Base-by-base conservation (phyloP, 768 basidiomycete genomes). In the Dictyophora rubrovolvata region DNA sequence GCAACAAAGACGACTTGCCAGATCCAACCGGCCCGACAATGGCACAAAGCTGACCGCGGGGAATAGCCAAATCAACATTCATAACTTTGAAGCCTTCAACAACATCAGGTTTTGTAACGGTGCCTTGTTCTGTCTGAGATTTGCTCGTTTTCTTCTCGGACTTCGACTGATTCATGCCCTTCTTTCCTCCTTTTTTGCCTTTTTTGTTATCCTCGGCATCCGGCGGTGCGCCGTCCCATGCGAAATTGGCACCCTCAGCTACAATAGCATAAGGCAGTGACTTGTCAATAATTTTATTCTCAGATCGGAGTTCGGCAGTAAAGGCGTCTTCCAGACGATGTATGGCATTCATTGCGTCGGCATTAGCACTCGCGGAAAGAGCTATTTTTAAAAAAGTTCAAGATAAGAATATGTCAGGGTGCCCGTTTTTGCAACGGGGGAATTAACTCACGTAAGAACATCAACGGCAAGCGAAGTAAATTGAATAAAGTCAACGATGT, bases 401-500 rank as follows among this genome's bases (percentile, higher is more conserved):
- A 60, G 22, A 63, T 62, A 16, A 65, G 57, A 52, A 56, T 59
- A n/a, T 48, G 16, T 35, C 35, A 55, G n/a, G 16, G 3, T 37
- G 35, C 8, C 20, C 22, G 20, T 10, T 28, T 28, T 42, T 42
- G 4, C 4, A n/a, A 42, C 42, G n/a, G 42, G 11, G 42, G 17
- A 12, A 5, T 28, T 7, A 1, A 70, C 75, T 48, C 61, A 77
- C 75, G 79, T 53, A 81, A 69, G 62, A 93, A 77, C 85, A 89
- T 87, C 35, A 93, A 76, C 0, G 93, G 92, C 59, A 93, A 63
- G 20, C 92, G 78, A 48, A 94, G 76, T 18, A 96, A 72, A 63
- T 85, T 87, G 78, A 95, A 97, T 5, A 93, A 75, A 0, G 87
- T 85, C 54, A 97, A 74, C 20, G 91, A 91, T 20, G 93, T 76